Conservation (phyloP, 2,329 filamentous ascomycete species). For the Myriosclerotinia curreyana region DNA sequence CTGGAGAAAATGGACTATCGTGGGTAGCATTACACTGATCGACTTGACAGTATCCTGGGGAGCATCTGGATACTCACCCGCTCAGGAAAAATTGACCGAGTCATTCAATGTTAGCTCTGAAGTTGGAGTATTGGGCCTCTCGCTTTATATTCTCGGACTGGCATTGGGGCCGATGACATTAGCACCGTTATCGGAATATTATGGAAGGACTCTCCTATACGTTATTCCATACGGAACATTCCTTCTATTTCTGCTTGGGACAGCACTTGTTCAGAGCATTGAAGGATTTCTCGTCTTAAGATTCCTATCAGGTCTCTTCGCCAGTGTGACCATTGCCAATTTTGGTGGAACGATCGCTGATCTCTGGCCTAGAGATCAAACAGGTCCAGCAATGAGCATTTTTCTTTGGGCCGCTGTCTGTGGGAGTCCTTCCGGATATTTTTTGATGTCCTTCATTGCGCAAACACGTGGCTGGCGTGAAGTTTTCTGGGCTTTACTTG, state of each 20-base stretch:
- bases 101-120: conserved; percentile 44
- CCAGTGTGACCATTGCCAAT: conserved; percentile 42
- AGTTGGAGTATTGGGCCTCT: conserved; percentile 46
- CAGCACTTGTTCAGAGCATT: conserved; percentile 44
- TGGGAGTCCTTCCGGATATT: conserved; percentile 41
- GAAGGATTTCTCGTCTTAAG: conserved; percentile 45
- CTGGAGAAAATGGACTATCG: conserved; percentile 41
- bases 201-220: conserved; percentile 45
- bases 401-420: conserved; percentile 47
- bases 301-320: conserved; percentile 46
- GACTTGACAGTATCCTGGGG: conserved; percentile 44
- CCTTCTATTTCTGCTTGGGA: conserved; percentile 44
- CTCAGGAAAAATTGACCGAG: conserved; percentile 42
- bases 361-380: conserved; percentile 29
- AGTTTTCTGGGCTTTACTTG: conserved; percentile 27
- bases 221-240: conserved; percentile 51
- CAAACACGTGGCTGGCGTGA: conserved; percentile 20
- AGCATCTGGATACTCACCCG: conserved; percentile 49
- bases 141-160: conserved; percentile 47
- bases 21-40: conserved; percentile 37
- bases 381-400: conserved; percentile 40
- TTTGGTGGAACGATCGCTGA: conserved; percentile 41
- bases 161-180: conserved; percentile 42
- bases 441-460: conserved; percentile 27
- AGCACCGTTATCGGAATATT: conserved; percentile 43